phyloP scores from a whole-genome alignment of 345 rosid genomes.

The Sisymbrium irio region DNA sequence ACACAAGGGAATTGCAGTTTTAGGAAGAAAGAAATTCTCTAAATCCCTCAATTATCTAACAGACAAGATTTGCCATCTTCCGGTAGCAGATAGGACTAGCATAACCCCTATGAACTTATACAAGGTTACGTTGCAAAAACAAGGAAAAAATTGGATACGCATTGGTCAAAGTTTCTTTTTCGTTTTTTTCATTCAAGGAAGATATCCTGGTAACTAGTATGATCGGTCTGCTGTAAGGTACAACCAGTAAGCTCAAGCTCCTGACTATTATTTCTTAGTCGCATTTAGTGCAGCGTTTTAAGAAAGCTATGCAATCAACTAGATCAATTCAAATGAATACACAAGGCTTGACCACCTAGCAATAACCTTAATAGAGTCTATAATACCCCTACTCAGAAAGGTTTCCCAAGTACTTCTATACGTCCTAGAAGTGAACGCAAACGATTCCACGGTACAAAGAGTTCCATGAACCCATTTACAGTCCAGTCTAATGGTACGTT shows the following conservation, averaged over 20 bases:
- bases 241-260: neutral
- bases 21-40: neutral
- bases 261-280: neutral
- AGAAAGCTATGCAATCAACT: neutral
- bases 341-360: neutral
- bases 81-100: neutral
- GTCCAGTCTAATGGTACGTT: constrained; percentile 1
- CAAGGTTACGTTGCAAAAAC: neutral
- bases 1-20: neutral
- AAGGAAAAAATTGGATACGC: neutral
- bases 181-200: neutral
- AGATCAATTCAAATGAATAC: neutral
- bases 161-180: neutral
- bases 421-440: too few relatives aligned
- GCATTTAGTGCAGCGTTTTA: neutral
- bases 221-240: neutral
- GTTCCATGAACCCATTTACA: too few relatives aligned
- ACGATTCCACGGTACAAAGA: too few relatives aligned
- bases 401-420: too few relatives aligned
- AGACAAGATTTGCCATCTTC: neutral
- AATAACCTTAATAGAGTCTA: neutral
- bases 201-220: neutral
- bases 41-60: neutral
- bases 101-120: neutral
- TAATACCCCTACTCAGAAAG: neutral